phyloP scores from a whole-genome alignment of 1,284 basidiomycete genomes.

The Fomitopsis schrenkii region DNA sequence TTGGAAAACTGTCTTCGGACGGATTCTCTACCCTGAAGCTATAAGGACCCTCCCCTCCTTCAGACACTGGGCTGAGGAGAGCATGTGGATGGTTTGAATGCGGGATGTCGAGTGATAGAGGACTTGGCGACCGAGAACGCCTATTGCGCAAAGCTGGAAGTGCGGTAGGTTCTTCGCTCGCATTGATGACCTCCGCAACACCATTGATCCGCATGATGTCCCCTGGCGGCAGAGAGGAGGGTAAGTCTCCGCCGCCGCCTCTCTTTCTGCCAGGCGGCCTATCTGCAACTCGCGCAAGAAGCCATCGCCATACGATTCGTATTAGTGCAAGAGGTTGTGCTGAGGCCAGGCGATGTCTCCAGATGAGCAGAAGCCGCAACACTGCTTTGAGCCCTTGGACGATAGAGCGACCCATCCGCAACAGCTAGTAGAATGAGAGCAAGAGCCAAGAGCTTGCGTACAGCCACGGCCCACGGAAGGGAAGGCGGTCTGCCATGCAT shows the following conservation, averaged over 20 bases:
- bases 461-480: not conserved
- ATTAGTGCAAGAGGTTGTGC: not conserved
- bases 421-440: not conserved
- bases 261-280: not conserved
- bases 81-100: not conserved
- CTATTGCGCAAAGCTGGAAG: not conserved
- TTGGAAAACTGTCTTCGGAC: constrained; percentile 7
- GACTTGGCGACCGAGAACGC: not conserved
- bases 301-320: not conserved
- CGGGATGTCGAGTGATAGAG: not conserved
- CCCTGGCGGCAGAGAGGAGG: not conserved
- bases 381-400: not conserved
- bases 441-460: not conserved
- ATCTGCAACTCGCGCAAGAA: no score
- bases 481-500: not conserved
- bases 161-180: constrained; percentile 1
- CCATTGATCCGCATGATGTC: not conserved
- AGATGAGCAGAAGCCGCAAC: not conserved
- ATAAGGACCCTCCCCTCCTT: constrained; percentile 4
- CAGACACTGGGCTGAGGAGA: not conserved
- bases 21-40: constrained; percentile 11
- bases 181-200: not conserved
- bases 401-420: not conserved
- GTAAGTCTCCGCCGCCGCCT: not conserved
- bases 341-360: not conserved